Evolutionary conservation across 2,329 filamentous ascomycete genomes (phyloP).

Genomic region (Diaporthe amygdali): DNA sequence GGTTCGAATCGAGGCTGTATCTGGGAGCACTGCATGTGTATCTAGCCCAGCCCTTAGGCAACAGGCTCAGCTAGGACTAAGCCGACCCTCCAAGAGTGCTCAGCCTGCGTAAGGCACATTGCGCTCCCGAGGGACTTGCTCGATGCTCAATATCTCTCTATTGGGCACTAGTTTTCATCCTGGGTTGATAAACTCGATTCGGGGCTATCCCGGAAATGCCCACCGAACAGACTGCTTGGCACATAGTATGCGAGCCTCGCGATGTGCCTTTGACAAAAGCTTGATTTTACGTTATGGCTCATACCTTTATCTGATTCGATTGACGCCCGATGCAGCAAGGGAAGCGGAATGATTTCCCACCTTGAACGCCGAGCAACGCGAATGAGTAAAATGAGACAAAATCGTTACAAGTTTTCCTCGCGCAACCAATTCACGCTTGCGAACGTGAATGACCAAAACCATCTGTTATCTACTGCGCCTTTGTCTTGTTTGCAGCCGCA

Average conservation of each 20-base stretch:
- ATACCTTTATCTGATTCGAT: background rate
- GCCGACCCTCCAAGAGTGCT: background rate
- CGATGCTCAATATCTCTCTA: background rate
- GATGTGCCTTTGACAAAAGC: background rate
- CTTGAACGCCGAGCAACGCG: background rate
- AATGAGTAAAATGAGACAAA: background rate
- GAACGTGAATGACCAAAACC: background rate
- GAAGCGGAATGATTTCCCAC: background rate
- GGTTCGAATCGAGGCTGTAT: background rate
- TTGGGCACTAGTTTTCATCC: background rate
- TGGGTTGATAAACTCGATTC: background rate
- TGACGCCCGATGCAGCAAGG: background rate
- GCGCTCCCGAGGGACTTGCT: background rate
- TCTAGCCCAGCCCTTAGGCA: background rate
- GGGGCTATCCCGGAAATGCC: background rate
- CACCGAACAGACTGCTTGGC: background rate
- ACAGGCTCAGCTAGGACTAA: background rate
- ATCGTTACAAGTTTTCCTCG: background rate
- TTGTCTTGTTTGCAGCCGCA: constrained; percentile 24
- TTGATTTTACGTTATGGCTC: background rate
- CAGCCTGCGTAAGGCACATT: background rate
- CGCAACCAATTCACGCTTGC: background rate
- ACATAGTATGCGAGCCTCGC: background rate
- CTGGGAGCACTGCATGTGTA: background rate
- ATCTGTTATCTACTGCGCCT: constrained; percentile 8